Evolutionary conservation across 73 alveolate species (phyloP).

Genomic region (Paramecium caudatum): DNA sequence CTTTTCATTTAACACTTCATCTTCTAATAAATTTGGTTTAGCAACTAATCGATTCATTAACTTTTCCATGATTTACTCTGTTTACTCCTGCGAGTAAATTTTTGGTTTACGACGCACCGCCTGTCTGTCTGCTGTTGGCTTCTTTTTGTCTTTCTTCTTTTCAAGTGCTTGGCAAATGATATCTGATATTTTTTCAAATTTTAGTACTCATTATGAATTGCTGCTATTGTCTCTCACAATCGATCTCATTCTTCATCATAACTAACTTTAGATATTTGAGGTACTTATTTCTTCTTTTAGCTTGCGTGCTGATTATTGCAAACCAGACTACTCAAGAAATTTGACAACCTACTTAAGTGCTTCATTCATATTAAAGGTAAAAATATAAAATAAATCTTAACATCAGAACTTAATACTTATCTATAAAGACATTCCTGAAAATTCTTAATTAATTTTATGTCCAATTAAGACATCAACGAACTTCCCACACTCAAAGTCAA

Average conservation of each 20-base stretch:
- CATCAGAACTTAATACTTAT: background rate
- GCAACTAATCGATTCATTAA: constrained; percentile 89
- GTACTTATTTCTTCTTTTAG: constrained; percentile 60
- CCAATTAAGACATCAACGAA: constrained; percentile 54
- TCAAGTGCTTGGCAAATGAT: constrained; percentile 34
- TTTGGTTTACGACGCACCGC: constrained; percentile 4
- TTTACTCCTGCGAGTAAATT: constrained; percentile 78
- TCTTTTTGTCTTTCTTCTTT: constrained; percentile 55
- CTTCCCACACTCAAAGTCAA: constrained; percentile 51
- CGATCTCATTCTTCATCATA: constrained; percentile 55
- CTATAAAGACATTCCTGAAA: constrained; percentile 4
- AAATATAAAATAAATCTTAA: background rate
- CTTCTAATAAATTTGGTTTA: constrained; percentile 84
- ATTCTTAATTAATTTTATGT: constrained; percentile 38
- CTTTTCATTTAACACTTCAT: constrained; percentile 82
- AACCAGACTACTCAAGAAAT: constrained; percentile 44
- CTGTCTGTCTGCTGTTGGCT: constrained; percentile 42
- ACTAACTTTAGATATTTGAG: background rate
- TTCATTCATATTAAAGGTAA: constrained; percentile 42
- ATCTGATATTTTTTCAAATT: background rate
- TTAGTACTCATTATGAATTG: constrained; percentile 30
- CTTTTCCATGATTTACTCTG: constrained; percentile 92
- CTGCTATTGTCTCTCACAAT: constrained; percentile 9
- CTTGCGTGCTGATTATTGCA: constrained; percentile 51
- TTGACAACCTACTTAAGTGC: constrained; percentile 36